These are phyloP conservation scores for Ploettnerulaceae sp. DNA, from an alignment of 2,329 filamentous ascomycete species.

Conservation along the genomic window DNA sequence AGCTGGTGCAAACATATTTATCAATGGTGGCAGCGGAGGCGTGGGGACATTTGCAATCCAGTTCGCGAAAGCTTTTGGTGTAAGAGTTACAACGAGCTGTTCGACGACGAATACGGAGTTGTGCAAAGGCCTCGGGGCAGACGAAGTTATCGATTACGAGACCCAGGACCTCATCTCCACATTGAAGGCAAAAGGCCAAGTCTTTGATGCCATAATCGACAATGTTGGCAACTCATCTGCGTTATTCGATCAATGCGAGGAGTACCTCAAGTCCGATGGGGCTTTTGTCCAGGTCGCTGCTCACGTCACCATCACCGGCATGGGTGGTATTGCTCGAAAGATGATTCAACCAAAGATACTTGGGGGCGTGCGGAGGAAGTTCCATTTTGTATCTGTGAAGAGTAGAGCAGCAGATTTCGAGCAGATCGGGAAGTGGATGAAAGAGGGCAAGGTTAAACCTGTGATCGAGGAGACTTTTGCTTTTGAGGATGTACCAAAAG, in stretches of 20 bases:
- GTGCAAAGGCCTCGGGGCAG: constrained; percentile 52
- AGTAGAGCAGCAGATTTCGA: constrained; percentile 44
- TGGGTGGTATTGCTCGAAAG: constrained; percentile 24
- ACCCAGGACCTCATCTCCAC: background rate
- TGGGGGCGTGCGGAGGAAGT: constrained; percentile 30
- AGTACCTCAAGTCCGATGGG: constrained; percentile 2
- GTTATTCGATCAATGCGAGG: constrained; percentile 4
- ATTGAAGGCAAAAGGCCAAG: constrained; percentile 5
- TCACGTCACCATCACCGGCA: constrained; percentile 46
- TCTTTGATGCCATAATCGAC: constrained; percentile 10
- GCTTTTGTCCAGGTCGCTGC: constrained; percentile 44
- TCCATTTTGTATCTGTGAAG: constrained; percentile 44
- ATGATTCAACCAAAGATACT: constrained; percentile 9
- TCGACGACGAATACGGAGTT: constrained; percentile 52
- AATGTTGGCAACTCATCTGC: constrained; percentile 2
- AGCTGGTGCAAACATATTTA: constrained; percentile 50
- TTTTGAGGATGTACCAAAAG: constrained; percentile 52
- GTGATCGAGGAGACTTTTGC: constrained; percentile 51
- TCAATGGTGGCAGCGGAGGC: constrained; percentile 63
- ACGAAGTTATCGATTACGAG: constrained; percentile 19
- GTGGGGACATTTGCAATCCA: constrained; percentile 57
- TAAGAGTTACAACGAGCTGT: constrained; percentile 53
- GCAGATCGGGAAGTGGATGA: constrained; percentile 50
- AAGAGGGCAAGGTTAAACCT: constrained; percentile 52
- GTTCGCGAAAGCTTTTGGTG: constrained; percentile 56